Evolutionary conservation across 2,329 filamentous ascomycete species (phyloP), one percentile per base, ranked within the genome.

Genomic region (Aspergillus fumigatiaffinis): DNA sequence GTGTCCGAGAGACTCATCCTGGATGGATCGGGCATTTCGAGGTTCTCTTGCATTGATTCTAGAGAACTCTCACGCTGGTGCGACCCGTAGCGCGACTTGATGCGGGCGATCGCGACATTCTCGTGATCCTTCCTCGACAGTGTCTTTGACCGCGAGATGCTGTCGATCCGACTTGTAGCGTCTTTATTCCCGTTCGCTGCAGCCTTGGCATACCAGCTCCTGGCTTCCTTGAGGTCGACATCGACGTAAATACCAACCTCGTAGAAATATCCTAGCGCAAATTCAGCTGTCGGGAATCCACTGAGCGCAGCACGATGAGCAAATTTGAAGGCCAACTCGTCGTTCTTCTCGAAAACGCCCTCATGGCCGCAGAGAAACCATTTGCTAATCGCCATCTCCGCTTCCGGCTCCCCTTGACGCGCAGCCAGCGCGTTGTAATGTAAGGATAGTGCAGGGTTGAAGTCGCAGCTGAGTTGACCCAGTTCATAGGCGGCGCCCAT

Each of bases 311-410:
- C 94, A 63, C 93, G 85, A 66, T 93, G 86, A 1, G 94, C 94
- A 70, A 96, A 97, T 52, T 86, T 88, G 75, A 90, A 99, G 6
- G 94, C 93, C 51, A 97, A 79, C 71, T 93, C 89, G 75, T 99
- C 94, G 68, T 97, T 97, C 81, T 97, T 97, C 59, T 90, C 85
- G 70, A 99, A 97, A 6, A 95, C 82, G 23, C 88, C 89, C 64
- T 97, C 93, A 63, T 94, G 92, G 2, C 94, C 94, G 68, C 96
- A 97, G 28, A 99, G 82, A 71, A 97, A 99, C 94, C 94, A 99
- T 75, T 96, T 94, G 75, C 93, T 97, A 60, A 99, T 92, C 28
- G 93, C 92, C 76, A 99, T 89, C 59, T 96, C 92, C 0, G 93
- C 94, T 72, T 99, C 94, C 0, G 92, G 82, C 67, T 97, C 92